Evolutionary conservation across 2,329 filamentous ascomycete genomes (phyloP), one percentile per base, ranked within the genome.

Genomic region (Scedosporium aurantiacum): DNA sequence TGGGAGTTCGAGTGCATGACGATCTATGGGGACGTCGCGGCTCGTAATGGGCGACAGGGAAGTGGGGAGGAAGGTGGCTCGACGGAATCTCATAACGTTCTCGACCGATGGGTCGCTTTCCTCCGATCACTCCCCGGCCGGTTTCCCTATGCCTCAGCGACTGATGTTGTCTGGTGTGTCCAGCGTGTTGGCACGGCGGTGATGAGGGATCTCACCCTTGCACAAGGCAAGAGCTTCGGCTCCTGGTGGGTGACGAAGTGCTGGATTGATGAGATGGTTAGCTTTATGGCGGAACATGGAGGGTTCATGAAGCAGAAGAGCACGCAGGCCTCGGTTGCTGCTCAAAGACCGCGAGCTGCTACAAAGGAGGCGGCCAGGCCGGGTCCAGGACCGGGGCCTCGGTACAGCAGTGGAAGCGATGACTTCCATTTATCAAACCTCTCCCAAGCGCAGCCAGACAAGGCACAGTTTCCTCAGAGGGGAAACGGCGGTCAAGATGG

Each of bases 191-290:
- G 89, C 12, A 90, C 88, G 6, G 85, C 88, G 21, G 87, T 90
- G 18, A 84, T 94, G 77, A 82, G 90, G 61, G 91, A 95, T 67
- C 82, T 95, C 62, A 94, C 90, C 0, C 85, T 94, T 58, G 81
- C 84, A 47, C 86, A 89, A 65, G 89, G 88, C 18, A 85, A 87
- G 69, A 92, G 88, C 69, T 95, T 93, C 69, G 88, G 89, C n/a
- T 87, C 89, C 5, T 95, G 91, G 91, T 94, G 90, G 90, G 89
- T 97, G 62, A 91, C 91, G 3, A 96, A 97, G 72, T 92, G 93
- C 62, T 97, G 93, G 80, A 83, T 97, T 60, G 92, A 97, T 69
- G 93, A 97, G 75, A 95, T 96, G 90, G 85, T 91, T 58, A 82
- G 88, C 62, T 97, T 95, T 81, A 79, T 96, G 66, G 91, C 90